Conservation (phyloP, 179 eudicot genomes). For the Nepenthes alata region DNA sequence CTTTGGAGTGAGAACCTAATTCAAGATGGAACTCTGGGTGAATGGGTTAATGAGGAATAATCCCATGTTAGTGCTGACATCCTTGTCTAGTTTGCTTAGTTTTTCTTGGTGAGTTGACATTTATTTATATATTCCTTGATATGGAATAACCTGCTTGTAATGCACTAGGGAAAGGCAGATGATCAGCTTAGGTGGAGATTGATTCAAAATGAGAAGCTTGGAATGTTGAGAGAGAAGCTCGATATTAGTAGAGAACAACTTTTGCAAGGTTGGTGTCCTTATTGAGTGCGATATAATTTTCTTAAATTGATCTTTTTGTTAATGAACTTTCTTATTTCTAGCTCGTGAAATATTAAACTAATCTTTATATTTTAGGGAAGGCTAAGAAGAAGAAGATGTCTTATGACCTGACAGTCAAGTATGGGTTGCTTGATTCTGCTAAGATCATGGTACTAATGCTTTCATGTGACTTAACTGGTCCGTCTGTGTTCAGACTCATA, state of each 20-base stretch:
- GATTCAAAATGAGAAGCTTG: constrained; percentile 64
- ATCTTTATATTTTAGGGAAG: constrained; percentile 38
- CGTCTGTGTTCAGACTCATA: background rate
- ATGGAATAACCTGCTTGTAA: too few species aligned
- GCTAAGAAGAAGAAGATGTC: constrained; percentile 63
- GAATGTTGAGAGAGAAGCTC: constrained; percentile 60
- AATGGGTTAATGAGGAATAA: too few species aligned
- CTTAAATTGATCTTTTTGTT: background rate
- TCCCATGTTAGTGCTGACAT: too few species aligned
- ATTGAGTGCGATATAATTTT: constrained; percentile 6
- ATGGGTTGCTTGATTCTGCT: constrained; percentile 63
- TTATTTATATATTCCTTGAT: too few species aligned
- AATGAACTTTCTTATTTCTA: background rate
- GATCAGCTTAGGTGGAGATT: constrained; percentile 81
- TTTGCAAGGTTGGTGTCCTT: constrained; percentile 42
- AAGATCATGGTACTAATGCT: constrained; percentile 34
- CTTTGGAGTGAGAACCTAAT: too few species aligned
- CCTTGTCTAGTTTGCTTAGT: too few species aligned
- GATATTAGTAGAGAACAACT: constrained; percentile 43
- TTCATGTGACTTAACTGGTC: background rate
- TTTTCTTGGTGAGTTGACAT: too few species aligned
- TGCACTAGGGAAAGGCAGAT: constrained; percentile 68
- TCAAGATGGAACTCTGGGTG: too few species aligned
- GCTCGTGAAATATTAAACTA: background rate
- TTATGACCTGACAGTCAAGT: constrained; percentile 47